Evolutionary conservation across 257 asterid genomes (phyloP).

Genomic region (Solanum chilense): DNA sequence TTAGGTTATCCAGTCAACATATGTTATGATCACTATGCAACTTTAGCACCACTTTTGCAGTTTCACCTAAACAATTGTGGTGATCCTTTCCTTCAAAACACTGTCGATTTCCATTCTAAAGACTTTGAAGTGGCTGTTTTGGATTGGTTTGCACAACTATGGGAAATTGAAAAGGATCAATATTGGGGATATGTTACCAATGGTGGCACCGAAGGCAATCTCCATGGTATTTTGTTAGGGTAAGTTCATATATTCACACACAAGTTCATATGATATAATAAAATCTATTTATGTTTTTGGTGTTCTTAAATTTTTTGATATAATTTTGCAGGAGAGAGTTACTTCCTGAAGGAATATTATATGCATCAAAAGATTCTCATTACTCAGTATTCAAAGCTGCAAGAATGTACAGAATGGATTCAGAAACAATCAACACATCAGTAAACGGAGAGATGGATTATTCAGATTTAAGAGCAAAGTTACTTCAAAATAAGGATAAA

Average conservation of each 20-base stretch:
- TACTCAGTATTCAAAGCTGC: conserved; percentile 3
- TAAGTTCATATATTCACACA: neutral
- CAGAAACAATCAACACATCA: neutral
- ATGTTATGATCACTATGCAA: neutral
- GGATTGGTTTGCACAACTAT: too few species aligned
- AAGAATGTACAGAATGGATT: conserved; percentile 6
- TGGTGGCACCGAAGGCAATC: conserved; percentile 19
- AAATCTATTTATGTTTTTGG: too few species aligned
- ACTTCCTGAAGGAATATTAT: conserved; percentile 4
- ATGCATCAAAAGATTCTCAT: conserved; percentile 4
- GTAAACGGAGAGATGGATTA: conserved; percentile 1
- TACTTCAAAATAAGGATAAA: conserved; percentile 2
- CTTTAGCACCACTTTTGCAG: neutral
- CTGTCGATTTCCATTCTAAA: too few species aligned
- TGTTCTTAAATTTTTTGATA: too few species aligned
- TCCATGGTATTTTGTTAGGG: conserved; percentile 14
- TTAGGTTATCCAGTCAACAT: neutral
- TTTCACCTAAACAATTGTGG: conserved; percentile 2
- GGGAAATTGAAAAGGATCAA: too few species aligned
- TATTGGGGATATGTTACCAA: too few species aligned
- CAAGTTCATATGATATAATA: too few species aligned
- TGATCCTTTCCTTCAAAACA: too few species aligned
- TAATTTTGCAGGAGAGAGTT: conserved; percentile 5
- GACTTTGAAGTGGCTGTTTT: too few species aligned
- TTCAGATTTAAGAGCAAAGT: neutral